Base-by-base conservation (phyloP, 2,329 filamentous ascomycete species). In the Zymoseptoria passerinii region DNA sequence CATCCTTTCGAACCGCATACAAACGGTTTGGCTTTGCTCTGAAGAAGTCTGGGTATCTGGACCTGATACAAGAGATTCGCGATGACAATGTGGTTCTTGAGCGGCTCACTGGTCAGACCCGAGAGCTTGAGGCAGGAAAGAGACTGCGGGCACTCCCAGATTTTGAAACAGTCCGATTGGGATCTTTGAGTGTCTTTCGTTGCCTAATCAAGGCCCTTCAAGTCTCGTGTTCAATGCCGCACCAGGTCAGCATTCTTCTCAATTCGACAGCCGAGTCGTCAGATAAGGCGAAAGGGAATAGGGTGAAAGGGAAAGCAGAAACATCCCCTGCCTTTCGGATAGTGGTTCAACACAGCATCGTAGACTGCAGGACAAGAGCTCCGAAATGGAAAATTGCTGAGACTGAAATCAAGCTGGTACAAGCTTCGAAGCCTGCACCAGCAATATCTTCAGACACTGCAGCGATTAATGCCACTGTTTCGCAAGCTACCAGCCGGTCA, bases 11-110 rank as follows among this genome's bases (percentile, higher is more conserved):
- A 27, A 64, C 69, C 53, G 65, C 68, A 19, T 70, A 69, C 57
- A 68, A 70, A 29, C 57, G 69, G 8, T 60, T 72, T 0, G 64
- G 61, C 8, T 71, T 72, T 53, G 70, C 67, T 40, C 57, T 73
- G 1, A 65, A 60, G 7, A 68, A 67, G 54, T 53, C 62, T 1
- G 64, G 67, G 13, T 73, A 72, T 29, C 58, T 63, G 18, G 66
- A 68, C 44, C 53, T 71, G 10, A 66, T 73, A 55, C 44, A 28
- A 4, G 58, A 57, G n/a, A 48, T 71, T 8, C 59, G 63, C 16
- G 56, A 62, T 28, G 59, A 64, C 2, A 71, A 71, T 49, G 52
- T 55, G 1, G 59, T 62, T 1, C 61, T 71, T 0, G 52, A 64
- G 40, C 63, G 57, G n/a, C 60, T 72, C 56, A 70, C 66, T 1